These are phyloP conservation scores for Tagetes patula DNA, from an alignment of 129 eudicot genomes.

Conservation along the genomic window DNA sequence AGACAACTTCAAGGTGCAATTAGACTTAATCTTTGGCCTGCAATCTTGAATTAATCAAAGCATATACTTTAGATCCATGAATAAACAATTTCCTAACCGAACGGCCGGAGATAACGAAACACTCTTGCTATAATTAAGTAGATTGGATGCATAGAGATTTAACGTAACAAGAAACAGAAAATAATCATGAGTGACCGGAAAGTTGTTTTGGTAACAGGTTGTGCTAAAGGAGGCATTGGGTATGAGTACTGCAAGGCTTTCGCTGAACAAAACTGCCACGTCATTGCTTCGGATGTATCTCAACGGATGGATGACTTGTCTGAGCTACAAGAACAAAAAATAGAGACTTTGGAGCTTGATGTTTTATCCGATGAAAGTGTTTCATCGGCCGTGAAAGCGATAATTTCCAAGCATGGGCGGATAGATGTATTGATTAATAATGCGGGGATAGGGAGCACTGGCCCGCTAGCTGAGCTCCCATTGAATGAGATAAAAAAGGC, in stretches of 20 bases:
- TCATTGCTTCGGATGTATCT: slow-evolving; percentile 62
- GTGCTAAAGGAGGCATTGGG: slow-evolving; percentile 88
- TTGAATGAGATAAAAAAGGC: slow-evolving; percentile 51
- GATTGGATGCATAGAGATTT: background rate
- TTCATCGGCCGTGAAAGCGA: slow-evolving; percentile 39
- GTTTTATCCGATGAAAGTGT: slow-evolving; percentile 70
- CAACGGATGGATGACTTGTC: slow-evolving; percentile 45
- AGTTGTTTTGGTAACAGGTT: slow-evolving; percentile 72
- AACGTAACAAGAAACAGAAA: background rate
- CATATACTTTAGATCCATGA: slow-evolving; percentile 35
- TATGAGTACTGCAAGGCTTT: slow-evolving; percentile 82
- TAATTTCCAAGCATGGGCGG: slow-evolving; percentile 53
- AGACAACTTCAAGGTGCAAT: background rate
- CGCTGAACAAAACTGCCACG: slow-evolving; percentile 60
- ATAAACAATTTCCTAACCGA: slow-evolving; percentile 6
- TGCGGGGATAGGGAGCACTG: slow-evolving; percentile 69
- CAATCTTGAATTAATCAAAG: slow-evolving; percentile 38
- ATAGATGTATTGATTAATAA: slow-evolving; percentile 71
- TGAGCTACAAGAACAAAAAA: slow-evolving; percentile 43
- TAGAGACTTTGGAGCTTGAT: slow-evolving; percentile 61
- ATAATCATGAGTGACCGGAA: slow-evolving; percentile 43
- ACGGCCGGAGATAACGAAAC: slow-evolving; percentile 19
- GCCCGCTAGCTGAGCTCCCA: slow-evolving; percentile 78
- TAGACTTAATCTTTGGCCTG: slow-evolving; percentile 26
- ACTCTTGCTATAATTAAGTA: slow-evolving; percentile 18